A percentile compares a stretch with the other conserved stretches of the same genome.
phyloP scores from a whole-genome alignment of 2,329 filamentous ascomycete species.

The Camptophora hylomeconis region DNA sequence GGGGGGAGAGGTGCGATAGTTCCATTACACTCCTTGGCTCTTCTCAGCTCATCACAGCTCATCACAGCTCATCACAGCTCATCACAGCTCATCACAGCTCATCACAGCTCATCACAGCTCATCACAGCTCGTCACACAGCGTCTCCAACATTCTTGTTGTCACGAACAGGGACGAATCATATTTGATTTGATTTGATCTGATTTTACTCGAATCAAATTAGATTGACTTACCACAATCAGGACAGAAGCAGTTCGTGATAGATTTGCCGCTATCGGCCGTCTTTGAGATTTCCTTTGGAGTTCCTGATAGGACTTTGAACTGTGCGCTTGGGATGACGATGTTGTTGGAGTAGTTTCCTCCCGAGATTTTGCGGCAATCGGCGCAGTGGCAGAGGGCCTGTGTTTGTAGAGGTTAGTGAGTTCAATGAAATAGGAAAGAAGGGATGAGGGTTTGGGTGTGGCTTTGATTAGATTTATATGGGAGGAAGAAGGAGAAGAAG shows the following conservation, averaged over 20 bases:
- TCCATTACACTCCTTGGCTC: no score
- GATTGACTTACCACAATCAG: constrained; percentile 22
- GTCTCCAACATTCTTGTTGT: no score
- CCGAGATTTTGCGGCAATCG: constrained; percentile 28
- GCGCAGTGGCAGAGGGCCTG: constrained; percentile 26
- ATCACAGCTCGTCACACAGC: no score
- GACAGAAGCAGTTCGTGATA: constrained; percentile 25
- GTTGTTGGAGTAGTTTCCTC: constrained; percentile 20
- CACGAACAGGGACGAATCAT: no score
- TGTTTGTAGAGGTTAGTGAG: constrained; percentile 1
- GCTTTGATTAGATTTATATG: background rate
- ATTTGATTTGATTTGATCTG: no score
- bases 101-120: no score
- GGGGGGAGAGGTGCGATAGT: no score
- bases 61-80: no score
- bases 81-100: no score
- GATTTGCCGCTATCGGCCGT: constrained; percentile 24
- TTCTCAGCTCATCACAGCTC: no score
- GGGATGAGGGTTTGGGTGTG: background rate
- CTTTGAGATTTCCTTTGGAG: constrained; percentile 23
- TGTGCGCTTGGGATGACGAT: constrained; percentile 20
- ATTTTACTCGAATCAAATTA: no score
- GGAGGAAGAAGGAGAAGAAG: background rate
- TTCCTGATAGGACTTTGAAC: constrained; percentile 20
- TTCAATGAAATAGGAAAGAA: no score